Evolutionary conservation across 768 basidiomycete species (phyloP).

Genomic region (Mycena pura): DNA sequence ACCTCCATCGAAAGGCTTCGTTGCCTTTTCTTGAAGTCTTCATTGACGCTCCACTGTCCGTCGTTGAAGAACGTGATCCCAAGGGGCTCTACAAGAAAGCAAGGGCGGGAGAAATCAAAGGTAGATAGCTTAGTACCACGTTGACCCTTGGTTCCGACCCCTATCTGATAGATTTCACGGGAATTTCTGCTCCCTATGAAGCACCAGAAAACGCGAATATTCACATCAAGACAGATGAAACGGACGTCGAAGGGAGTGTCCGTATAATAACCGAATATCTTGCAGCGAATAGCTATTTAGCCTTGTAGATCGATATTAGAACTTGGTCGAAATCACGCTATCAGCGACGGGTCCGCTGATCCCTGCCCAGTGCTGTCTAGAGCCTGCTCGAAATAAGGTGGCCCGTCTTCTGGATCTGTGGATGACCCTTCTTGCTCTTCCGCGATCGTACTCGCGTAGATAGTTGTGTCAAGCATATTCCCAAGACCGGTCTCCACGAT

Average conservation of each 20-base stretch:
- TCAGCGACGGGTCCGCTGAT: conserved; percentile 6
- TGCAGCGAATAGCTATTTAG: conserved; percentile 64
- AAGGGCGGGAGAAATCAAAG: conserved; percentile 93
- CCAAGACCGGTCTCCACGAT: conserved; percentile 76
- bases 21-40: conserved; percentile 94
- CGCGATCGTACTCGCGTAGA: conserved; percentile 59
- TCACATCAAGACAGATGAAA: conserved; percentile 88
- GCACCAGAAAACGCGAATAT: conserved; percentile 85
- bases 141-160: background rate
- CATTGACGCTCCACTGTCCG: conserved; percentile 87
- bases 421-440: conserved; percentile 62
- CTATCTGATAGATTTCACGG: conserved; percentile 83
- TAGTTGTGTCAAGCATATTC: conserved; percentile 62
- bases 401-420: conserved; percentile 22
- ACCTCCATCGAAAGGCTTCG: conserved; percentile 75
- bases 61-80: conserved; percentile 93
- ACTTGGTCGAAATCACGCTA: background rate
- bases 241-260: conserved; percentile 80
- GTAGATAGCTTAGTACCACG: too few relatives aligned
- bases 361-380: conserved; percentile 15
- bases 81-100: conserved; percentile 99
- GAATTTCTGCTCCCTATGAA: conserved; percentile 97
- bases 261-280: conserved; percentile 83
- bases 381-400: conserved; percentile 16
- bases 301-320: conserved; percentile 20